Percentiles rank a stretch among this genome's conserved stretches.
These are phyloP conservation scores for Coemansia sp. DNA, from an alignment of 192 early-diverging fungal species.

Conservation along the genomic window DNA sequence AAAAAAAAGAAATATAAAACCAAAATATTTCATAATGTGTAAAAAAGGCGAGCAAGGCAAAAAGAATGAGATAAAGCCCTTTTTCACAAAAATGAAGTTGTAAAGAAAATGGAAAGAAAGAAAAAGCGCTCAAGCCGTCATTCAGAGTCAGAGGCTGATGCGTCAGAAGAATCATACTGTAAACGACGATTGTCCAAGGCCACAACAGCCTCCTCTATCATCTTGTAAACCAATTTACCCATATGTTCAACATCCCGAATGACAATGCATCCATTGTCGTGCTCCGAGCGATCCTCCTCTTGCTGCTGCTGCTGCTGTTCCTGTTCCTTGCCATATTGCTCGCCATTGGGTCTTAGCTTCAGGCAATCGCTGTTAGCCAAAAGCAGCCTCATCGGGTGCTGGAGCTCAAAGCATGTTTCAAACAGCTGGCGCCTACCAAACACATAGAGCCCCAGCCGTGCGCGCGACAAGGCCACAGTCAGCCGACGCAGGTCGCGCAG, in stretches of 20 bases:
- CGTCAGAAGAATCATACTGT: neutral
- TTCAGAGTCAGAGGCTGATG: too few species aligned
- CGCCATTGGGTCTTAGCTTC: conserved; percentile 55
- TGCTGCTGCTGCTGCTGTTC: conserved; percentile 9
- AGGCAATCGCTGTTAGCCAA: conserved; percentile 60
- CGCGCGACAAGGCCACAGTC: conserved; percentile 92
- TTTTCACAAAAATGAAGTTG: too few species aligned
- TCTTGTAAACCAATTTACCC: conserved; percentile 29
- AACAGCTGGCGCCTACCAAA: conserved; percentile 80
- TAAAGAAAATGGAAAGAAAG: too few species aligned
- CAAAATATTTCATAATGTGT: too few species aligned
- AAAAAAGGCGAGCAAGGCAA: too few species aligned
- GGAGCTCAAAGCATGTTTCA: conserved; percentile 80
- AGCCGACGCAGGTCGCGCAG: conserved; percentile 90
- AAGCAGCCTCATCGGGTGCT: conserved; percentile 65
- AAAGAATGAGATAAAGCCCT: too few species aligned
- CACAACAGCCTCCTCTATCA: conserved; percentile 13
- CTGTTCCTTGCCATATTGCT: conserved; percentile 54
- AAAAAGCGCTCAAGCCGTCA: too few species aligned
- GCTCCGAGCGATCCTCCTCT: neutral
- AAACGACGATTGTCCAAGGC: neutral
- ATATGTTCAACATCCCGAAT: conserved; percentile 39
- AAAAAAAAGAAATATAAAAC: too few species aligned
- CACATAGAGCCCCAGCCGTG: conserved; percentile 91
- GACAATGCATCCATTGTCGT: neutral